Conservation (phyloP, 2,329 filamentous ascomycete species). For the Lecanicillium sp. region DNA sequence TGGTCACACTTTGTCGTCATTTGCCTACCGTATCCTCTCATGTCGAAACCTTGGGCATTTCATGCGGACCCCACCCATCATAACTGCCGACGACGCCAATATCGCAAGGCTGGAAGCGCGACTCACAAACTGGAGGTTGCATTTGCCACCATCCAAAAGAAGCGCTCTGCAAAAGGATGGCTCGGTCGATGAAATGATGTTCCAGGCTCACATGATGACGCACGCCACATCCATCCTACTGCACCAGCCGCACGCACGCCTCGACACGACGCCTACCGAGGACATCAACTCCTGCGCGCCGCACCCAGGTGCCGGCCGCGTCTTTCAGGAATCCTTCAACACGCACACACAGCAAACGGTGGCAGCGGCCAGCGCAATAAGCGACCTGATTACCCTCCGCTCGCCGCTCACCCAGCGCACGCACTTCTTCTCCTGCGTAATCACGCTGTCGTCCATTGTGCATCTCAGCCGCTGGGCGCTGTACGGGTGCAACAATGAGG, state of each 20-base stretch:
- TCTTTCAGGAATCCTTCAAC: conserved; percentile 38
- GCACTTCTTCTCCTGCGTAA: conserved; percentile 75
- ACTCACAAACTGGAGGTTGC: conserved; percentile 69
- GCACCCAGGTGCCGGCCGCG: conserved; percentile 37
- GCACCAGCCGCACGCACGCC: conserved; percentile 70
- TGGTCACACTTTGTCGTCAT: conserved; percentile 70
- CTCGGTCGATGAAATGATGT: conserved; percentile 79
- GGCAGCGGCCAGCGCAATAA: conserved; percentile 69
- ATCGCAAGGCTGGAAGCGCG: conserved; percentile 42
- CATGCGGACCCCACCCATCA: conserved; percentile 47
- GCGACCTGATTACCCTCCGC: conserved; percentile 65
- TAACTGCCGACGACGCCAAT: conserved; percentile 45
- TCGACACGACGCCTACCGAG: conserved; percentile 54
- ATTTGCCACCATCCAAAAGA: conserved; percentile 67
- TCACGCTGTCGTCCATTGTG: conserved; percentile 72
- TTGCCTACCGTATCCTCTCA: conserved; percentile 75
- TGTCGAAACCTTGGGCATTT: conserved; percentile 71
- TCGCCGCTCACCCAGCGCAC: conserved; percentile 65
- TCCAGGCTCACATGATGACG: conserved; percentile 78
- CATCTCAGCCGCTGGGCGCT: conserved; percentile 70
- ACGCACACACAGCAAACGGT: conserved; percentile 76
- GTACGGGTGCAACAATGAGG: conserved; percentile 33
- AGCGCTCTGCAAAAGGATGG: conserved; percentile 64
- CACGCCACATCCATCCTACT: conserved; percentile 62
- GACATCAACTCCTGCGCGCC: conserved; percentile 60